phyloP scores from a whole-genome alignment of 1,139 yeast genomes.

The Taphrina pruni region DNA sequence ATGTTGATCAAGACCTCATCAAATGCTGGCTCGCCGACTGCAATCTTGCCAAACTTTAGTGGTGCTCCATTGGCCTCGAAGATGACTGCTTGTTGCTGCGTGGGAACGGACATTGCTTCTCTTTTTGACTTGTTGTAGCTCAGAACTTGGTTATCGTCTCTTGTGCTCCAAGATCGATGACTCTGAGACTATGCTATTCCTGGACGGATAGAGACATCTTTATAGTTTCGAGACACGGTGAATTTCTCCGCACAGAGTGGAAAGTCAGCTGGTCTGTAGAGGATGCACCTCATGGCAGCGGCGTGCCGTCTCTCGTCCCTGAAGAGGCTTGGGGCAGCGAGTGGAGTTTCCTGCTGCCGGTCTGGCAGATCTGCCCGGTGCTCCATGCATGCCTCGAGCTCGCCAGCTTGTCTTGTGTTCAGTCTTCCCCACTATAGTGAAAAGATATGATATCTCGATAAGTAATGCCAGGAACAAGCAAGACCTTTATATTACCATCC shows the following conservation, averaged over 20 bases:
- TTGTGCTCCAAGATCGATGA: too few species aligned
- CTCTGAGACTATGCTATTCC: not conserved
- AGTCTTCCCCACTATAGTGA: too few species aligned
- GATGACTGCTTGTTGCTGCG: constrained; percentile 32
- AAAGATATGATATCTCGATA: too few species aligned
- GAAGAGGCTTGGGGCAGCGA: not conserved
- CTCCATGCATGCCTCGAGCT: too few species aligned
- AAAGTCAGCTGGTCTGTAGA: constrained; percentile 26
- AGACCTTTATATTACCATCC: too few species aligned
- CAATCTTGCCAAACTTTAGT: constrained; percentile 55
- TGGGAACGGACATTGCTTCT: constrained; percentile 20
- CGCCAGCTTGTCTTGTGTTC: too few species aligned
- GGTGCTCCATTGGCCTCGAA: constrained; percentile 34
- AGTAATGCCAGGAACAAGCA: too few species aligned
- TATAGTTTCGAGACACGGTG: not conserved
- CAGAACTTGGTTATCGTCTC: not conserved
- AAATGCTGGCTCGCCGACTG: constrained; percentile 66
- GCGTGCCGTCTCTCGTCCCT: constrained; percentile 14
- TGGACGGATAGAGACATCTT: not conserved
- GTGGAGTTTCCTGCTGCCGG: constrained; percentile 9
- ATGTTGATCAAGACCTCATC: constrained; percentile 67
- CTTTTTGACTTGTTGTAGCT: not conserved
- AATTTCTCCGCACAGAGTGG: constrained; percentile 18
- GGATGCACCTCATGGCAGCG: constrained; percentile 16
- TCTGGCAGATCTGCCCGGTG: not conserved